Evolutionary conservation across 2,329 filamentous ascomycete species (phyloP), one percentile per base, ranked within the genome.

Genomic region (Hypoxylon sp.): DNA sequence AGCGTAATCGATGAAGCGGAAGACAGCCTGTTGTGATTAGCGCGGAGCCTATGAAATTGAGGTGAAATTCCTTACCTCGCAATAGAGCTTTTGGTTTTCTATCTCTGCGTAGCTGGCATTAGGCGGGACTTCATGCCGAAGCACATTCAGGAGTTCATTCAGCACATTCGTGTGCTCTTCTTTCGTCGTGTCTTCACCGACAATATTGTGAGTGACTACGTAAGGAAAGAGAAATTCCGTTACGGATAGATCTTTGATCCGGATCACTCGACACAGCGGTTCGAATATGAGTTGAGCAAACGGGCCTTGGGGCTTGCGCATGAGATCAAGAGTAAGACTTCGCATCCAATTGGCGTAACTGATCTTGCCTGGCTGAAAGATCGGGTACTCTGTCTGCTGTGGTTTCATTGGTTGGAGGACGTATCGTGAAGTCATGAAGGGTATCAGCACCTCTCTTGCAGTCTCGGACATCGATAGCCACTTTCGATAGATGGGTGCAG

Each of bases 221-320:
- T 95, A 98, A 0, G 95, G 96, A 15, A 99, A 83, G 30, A 99
- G 81, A 71, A 97, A 98, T 44, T 91, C 91, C 0, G 94, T 88
- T 30, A 97, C 94, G 0, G 91, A 90, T 10, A 95, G 82, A 73
- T 98, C 94, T 73, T 95, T 93, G 30, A 92, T 90, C 61, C 90
- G 88, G 63, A 98, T 92, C 19, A 97, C 89, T 43, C 93, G 89
- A 54, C 90, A 89, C 39, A 97, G 82, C 19, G 94, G 89, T 43
- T 90, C 87, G 72, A 97, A 98, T 11, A 98, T 85, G 67, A 91
- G 85, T 55, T 87, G 83, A 1, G 91, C 89, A 76, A 93, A 92
- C 8, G 85, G 80, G 32, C 89, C 92, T 70, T 92, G 92, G 0
- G 88, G 89, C 72, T 89, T 92, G 56, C 89, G 89, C 61, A 99